These are phyloP conservation scores for Alternaria triticina DNA, from an alignment of 2,329 filamentous ascomycete species.

Conservation along the genomic window DNA sequence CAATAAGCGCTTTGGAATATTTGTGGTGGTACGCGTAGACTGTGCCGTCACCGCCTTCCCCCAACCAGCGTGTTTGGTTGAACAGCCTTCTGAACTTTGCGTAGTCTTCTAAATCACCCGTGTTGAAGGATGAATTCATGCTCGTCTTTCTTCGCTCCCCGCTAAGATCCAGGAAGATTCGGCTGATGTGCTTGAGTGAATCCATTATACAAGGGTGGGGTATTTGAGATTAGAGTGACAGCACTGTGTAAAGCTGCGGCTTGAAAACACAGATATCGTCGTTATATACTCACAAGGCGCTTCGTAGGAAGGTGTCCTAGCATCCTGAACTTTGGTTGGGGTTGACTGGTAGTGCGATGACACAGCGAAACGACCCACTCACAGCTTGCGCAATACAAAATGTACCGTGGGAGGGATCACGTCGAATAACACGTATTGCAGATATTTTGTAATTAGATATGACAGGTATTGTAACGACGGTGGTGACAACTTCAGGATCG, in stretches of 20 bases:
- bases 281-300: not conserved
- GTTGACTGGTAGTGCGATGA: not conserved
- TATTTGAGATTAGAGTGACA: not conserved
- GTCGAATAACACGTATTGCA: not conserved
- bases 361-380: not conserved
- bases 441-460: fast-evolving
- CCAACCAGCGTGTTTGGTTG: not conserved
- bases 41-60: constrained; percentile 14
- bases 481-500: not conserved
- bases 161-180: not conserved
- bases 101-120: not conserved
- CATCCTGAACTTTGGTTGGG: not conserved
- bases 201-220: not conserved
- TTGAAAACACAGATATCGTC: not conserved
- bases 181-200: not conserved
- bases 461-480: not conserved
- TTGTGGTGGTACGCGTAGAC: constrained; percentile 9
- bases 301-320: not conserved
- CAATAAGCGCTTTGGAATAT: not conserved
- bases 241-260: not conserved
- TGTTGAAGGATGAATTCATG: not conserved
- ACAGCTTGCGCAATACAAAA: not conserved
- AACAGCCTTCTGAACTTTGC: not conserved
- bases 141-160: not conserved
- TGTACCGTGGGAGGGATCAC: not conserved